phyloP scores from a whole-genome alignment of 2,329 filamentous ascomycete species.

The Harringtonia lauricola region DNA sequence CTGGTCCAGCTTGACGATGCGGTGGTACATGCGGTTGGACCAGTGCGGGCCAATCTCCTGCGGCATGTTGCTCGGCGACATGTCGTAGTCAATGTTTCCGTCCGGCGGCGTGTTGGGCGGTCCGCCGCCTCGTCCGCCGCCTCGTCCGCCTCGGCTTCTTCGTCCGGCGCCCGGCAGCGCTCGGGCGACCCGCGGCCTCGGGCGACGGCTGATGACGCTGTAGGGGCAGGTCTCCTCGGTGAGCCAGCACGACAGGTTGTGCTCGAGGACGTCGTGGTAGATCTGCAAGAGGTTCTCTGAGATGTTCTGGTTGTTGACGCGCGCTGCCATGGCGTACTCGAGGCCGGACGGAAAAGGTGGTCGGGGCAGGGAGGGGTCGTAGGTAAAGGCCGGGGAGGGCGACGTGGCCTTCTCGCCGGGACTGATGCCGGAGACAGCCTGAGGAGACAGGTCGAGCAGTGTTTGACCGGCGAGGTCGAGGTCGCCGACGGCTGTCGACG shows the following conservation, averaged over 20 bases:
- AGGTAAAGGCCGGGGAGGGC: too few relatives aligned
- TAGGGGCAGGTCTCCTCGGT: conserved; percentile 43
- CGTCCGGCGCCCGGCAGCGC: not conserved
- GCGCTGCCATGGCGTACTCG: conserved; percentile 13
- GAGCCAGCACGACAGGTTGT: conserved; percentile 41
- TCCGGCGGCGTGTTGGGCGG: not conserved
- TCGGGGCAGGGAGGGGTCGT: too few relatives aligned
- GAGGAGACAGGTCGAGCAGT: too few relatives aligned
- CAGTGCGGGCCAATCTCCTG: conserved; percentile 24
- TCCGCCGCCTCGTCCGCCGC: not conserved
- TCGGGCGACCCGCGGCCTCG: conserved; percentile 3
- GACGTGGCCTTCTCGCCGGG: too few relatives aligned
- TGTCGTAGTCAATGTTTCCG: not conserved
- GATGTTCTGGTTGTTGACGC: conserved; percentile 24
- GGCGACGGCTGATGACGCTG: too few relatives aligned
- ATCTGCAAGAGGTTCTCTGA: conserved; percentile 33
- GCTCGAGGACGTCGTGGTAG: conserved; percentile 43
- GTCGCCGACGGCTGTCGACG: too few relatives aligned
- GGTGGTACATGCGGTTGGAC: conserved; percentile 37
- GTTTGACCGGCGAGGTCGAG: too few relatives aligned
- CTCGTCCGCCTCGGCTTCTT: not conserved
- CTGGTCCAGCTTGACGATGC: conserved; percentile 35
- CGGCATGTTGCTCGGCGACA: too few relatives aligned
- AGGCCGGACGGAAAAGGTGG: not conserved
- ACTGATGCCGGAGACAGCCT: too few relatives aligned